Base-by-base conservation (phyloP, 2,329 filamentous ascomycete genomes). In the Proliferodiscus dingleyae region DNA sequence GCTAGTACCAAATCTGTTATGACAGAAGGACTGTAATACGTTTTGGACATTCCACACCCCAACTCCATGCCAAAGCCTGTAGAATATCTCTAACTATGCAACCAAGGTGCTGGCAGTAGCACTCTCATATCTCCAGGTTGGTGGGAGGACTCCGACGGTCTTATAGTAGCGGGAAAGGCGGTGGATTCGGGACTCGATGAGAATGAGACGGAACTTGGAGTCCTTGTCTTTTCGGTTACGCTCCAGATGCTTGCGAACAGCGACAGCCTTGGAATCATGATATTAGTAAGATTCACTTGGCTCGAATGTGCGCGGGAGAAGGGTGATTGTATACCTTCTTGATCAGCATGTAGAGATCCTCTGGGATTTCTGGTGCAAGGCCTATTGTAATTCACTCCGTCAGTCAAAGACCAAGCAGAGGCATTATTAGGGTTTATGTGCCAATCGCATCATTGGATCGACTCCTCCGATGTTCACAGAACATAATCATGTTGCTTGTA, bases 161-260 rank as follows among this genome's bases (percentile, higher is more conserved):
- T 96, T 97, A 88, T 97, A 98, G 87, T 97, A 97, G 65, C 93
- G 87, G 70, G 89, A 93, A 63, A 98, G 87, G 79, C 93, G 91
- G 87, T 98, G 93, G 76, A 98, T 97, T 77, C 94, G 89, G 71
- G 93, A 97, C 83, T 98, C 93, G 77, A 98, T 95, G 65, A 98
- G 87, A 91, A 98, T 98, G 61, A 98, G 88, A 71, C 93, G 91
- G 88, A 98, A 98, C 83, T 98, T 98, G 81, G 85, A 88, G 82
- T 98, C 93, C 81, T 89, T 95, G 83, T 98, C 93, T 85, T 98
- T 98, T 77, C 93, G 91, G 86, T 98, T 98, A 77, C 89, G 89
- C 84, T 96, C 89, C 63, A 98, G 89, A 78, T 98, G 94, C 88
- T 98, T 98, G 79, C 93, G 91, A 78, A 98, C 93, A 70, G 90